Conservation (phyloP, 306 rosid genomes). For the Prunus davidiana region DNA sequence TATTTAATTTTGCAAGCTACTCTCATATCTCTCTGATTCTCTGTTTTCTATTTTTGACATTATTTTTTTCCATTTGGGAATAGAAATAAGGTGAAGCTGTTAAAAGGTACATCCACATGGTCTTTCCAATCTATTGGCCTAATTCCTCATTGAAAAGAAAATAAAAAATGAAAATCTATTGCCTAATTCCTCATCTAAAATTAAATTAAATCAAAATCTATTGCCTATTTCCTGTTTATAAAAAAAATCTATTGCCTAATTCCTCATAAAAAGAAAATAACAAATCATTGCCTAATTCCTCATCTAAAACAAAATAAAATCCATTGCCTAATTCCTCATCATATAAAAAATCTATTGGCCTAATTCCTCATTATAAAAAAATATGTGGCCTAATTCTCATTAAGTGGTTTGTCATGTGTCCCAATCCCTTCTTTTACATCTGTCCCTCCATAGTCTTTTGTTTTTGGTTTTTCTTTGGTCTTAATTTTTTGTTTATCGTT, state of each 20-base stretch:
- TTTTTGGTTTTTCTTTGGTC: neutral
- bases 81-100: neutral
- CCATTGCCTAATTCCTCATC: too few species aligned
- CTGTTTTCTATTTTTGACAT: neutral
- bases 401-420: neutral
- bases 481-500: neutral
- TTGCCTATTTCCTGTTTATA: neutral
- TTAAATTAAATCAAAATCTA: too few species aligned
- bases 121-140: neutral
- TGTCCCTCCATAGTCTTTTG: neutral
- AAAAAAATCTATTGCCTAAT: neutral
- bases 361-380: too few species aligned
- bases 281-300: neutral
- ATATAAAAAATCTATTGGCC: too few species aligned
- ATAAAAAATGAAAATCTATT: neutral
- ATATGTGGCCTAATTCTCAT: too few species aligned
- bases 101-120: conserved; percentile 1
- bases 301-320: neutral
- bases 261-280: neutral
- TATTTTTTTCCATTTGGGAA: neutral
- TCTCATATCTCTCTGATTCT: neutral
- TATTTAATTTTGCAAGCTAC: conserved; percentile 2
- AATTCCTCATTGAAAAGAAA: neutral
- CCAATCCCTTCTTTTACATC: neutral
- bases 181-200: neutral